phyloP scores from a whole-genome alignment of 306 rosid species.

The Sesbania bispinosa region DNA sequence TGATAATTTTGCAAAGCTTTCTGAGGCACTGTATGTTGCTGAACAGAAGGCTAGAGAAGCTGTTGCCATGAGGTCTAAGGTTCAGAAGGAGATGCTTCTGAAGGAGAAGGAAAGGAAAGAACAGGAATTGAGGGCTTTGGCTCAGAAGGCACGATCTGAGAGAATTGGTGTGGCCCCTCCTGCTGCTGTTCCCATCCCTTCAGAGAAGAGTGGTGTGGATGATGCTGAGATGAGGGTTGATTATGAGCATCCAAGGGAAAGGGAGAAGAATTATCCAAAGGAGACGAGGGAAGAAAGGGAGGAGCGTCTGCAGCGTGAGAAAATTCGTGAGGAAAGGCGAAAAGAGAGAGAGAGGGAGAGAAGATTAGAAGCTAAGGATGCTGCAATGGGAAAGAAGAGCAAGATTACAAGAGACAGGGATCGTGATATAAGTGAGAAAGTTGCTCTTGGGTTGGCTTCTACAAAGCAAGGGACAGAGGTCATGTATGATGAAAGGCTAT shows the following conservation, averaged over 20 bases:
- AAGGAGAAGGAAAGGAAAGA: constrained; percentile 89
- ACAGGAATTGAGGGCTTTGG: constrained; percentile 70
- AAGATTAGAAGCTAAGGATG: constrained; percentile 90
- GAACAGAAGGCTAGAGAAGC: constrained; percentile 96
- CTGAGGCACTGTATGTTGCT: constrained; percentile 74
- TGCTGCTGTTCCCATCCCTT: constrained; percentile 35
- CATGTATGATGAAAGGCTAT: constrained; percentile 87
- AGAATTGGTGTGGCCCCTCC: constrained; percentile 72
- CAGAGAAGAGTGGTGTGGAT: constrained; percentile 48
- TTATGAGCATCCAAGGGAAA: constrained; percentile 56
- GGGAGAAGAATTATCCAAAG: constrained; percentile 52
- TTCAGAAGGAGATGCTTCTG: too few relatives aligned
- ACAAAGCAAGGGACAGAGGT: constrained; percentile 70
- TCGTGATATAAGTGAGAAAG: constrained; percentile 91
- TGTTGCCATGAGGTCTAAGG: constrained; percentile 80
- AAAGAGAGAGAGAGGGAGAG: too few relatives aligned
- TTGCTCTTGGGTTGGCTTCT: constrained; percentile 94
- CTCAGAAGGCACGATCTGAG: constrained; percentile 80
- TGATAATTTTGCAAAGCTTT: constrained; percentile 82
- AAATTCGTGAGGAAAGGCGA: constrained; percentile 82
- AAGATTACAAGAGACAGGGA: constrained; percentile 92
- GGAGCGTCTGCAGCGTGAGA: constrained; percentile 63
- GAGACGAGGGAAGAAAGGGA: constrained; percentile 75
- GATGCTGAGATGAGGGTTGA: constrained; percentile 49
- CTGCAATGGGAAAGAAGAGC: constrained; percentile 89